Percentiles rank a stretch among this genome's conserved stretches.
Evolutionary conservation across 1,284 basidiomycete genomes (phyloP).

Genomic region (Sanghuangporus sanghuang): DNA sequence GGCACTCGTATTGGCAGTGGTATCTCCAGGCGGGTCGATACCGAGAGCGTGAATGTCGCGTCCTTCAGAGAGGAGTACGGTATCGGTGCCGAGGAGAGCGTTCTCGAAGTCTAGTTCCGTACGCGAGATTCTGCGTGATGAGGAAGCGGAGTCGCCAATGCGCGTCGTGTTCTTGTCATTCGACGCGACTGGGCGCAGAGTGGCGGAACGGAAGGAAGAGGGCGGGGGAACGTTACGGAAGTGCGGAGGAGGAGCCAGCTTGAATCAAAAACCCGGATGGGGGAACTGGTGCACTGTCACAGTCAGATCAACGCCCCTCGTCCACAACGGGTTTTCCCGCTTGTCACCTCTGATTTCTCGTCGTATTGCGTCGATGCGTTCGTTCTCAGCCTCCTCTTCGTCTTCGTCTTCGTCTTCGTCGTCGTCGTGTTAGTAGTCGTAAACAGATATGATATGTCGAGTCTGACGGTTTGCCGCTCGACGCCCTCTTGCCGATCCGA

Average conservation of each 20-base stretch:
- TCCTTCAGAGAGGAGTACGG: slow-evolving; percentile 62
- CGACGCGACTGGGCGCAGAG: slow-evolving; percentile 50
- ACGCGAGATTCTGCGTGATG: slow-evolving; percentile 49
- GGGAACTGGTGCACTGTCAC: background rate
- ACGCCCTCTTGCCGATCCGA: background rate
- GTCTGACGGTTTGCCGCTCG: background rate
- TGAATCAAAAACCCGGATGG: background rate
- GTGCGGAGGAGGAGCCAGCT: slow-evolving; percentile 5
- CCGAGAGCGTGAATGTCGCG: slow-evolving; percentile 64
- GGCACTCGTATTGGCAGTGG: slow-evolving; percentile 14
- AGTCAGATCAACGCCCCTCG: background rate
- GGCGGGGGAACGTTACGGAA: slow-evolving; percentile 23
- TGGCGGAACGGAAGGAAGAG: slow-evolving; percentile 42
- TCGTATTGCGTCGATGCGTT: background rate
- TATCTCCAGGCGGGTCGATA: slow-evolving; percentile 30
- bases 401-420: background rate
- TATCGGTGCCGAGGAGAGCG: slow-evolving; percentile 58
- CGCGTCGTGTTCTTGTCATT: slow-evolving; percentile 33
- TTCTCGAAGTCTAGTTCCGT: slow-evolving; percentile 77
- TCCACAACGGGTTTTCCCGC: background rate
- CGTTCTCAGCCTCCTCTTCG: background rate
- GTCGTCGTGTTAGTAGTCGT: background rate
- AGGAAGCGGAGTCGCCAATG: slow-evolving; percentile 30
- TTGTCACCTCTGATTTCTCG: background rate
- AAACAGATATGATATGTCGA: background rate